A percentile compares a stretch with the other conserved stretches of the same genome.
These are phyloP conservation scores for Trapa incisa DNA, from an alignment of 345 rosid species.

Conservation along the genomic window DNA sequence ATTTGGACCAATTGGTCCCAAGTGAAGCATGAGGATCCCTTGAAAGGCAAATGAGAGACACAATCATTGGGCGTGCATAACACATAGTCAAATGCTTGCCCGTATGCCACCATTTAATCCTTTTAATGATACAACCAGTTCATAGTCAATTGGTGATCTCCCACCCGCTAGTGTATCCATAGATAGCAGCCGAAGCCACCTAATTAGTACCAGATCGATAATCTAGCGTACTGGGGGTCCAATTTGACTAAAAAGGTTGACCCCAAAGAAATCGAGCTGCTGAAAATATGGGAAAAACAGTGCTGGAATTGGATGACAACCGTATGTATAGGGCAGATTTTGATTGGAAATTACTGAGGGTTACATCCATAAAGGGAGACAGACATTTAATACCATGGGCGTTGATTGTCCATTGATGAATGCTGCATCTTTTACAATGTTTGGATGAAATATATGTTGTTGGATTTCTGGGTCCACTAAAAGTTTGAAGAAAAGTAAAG, in stretches of 20 bases:
- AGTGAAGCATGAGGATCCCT: conserved; percentile 11
- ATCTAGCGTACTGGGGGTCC: no score
- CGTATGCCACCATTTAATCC: background rate
- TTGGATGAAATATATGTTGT: background rate
- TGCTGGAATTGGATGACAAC: background rate
- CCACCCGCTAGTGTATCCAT: no score
- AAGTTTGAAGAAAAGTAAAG: conserved; percentile 22
- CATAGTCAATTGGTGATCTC: no score
- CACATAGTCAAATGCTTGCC: background rate
- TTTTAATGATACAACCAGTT: background rate
- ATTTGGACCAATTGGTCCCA: conserved; percentile 2
- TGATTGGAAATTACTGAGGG: background rate
- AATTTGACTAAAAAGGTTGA: no score
- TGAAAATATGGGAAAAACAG: background rate
- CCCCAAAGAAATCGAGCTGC: no score
- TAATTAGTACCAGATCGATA: no score
- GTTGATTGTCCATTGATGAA: conserved; percentile 5
- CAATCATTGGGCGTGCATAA: conserved; percentile 18
- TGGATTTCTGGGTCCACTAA: conserved; percentile 6
- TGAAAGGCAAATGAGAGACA: conserved; percentile 10
- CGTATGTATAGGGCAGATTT: background rate
- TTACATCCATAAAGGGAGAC: background rate
- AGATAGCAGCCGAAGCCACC: no score
- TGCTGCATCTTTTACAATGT: conserved; percentile 5
- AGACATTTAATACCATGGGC: conserved; percentile 2